A percentile compares a stretch with the other conserved stretches of the same genome.
These are phyloP conservation scores for Rhododendron griersonianum DNA, from an alignment of 148 eudicot species.

Conservation along the genomic window DNA sequence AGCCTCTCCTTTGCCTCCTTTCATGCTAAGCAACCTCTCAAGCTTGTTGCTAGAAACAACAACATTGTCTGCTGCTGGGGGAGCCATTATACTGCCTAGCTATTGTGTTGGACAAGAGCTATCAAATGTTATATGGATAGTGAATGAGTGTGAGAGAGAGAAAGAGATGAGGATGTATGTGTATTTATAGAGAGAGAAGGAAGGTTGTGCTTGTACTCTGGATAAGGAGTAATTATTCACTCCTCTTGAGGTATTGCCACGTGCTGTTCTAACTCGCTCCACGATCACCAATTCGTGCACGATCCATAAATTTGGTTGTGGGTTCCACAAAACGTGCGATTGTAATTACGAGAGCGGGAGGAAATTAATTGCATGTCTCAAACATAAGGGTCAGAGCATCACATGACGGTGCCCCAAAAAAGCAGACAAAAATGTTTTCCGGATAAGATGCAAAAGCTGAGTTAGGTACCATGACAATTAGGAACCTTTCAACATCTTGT, in stretches of 20 bases:
- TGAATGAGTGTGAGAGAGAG: background rate
- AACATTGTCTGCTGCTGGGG: slow-evolving; percentile 49
- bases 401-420: background rate
- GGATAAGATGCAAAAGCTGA: background rate
- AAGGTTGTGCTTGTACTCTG: background rate
- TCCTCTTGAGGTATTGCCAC: background rate
- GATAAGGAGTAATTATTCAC: background rate
- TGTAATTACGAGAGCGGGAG: background rate
- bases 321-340: background rate
- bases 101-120: background rate
- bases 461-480: background rate
- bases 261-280: background rate
- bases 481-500: background rate
- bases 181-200: background rate
- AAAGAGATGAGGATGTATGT: background rate
- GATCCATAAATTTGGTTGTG: background rate
- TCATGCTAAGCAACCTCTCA: slow-evolving; percentile 92
- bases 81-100: slow-evolving; percentile 28
- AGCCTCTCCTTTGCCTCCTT: slow-evolving; percentile 88
- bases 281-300: background rate
- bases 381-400: background rate
- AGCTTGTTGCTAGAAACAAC: slow-evolving; percentile 66
- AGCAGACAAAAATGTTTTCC: background rate
- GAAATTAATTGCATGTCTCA: background rate
- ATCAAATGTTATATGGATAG: background rate